Conservation (phyloP, 768 basidiomycete genomes). For the Cyclocybe cylindracea region DNA sequence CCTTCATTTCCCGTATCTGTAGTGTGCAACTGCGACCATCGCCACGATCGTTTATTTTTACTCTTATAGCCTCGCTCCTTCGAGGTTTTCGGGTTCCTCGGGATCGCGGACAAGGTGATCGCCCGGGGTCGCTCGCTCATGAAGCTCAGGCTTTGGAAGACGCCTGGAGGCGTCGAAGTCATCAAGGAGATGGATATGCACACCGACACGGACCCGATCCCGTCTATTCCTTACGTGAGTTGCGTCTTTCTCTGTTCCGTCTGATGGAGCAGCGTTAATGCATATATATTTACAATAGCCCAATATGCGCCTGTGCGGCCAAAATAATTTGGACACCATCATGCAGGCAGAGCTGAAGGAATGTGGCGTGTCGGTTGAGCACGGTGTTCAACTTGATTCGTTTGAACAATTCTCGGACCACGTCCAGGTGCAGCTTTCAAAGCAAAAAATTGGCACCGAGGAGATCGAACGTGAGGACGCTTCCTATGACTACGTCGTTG, state of each 20-base stretch:
- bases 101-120: conserved; percentile 33
- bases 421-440: conserved; percentile 35
- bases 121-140: conserved; percentile 19
- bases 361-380: conserved; percentile 32
- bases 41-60: neutral
- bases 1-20: no score
- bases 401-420: conserved; percentile 35
- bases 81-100: conserved; percentile 41
- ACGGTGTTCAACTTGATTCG: conserved; percentile 40
- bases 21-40: no score
- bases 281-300: conserved; percentile 14
- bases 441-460: conserved; percentile 12
- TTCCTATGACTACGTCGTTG: conserved; percentile 34
- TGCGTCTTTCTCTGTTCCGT: neutral
- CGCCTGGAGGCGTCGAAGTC: conserved; percentile 26
- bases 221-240: conserved; percentile 30
- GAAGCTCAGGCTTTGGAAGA: conserved; percentile 31
- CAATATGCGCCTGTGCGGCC: conserved; percentile 27
- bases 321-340: conserved; percentile 31
- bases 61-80: conserved; percentile 40
- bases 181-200: conserved; percentile 28
- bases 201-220: conserved; percentile 24
- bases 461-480: conserved; percentile 21
- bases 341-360: conserved; percentile 28
- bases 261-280: neutral